Conservation (phyloP, 495 filamentous ascomycete genomes). For the Aspergillus sparsus region DNA sequence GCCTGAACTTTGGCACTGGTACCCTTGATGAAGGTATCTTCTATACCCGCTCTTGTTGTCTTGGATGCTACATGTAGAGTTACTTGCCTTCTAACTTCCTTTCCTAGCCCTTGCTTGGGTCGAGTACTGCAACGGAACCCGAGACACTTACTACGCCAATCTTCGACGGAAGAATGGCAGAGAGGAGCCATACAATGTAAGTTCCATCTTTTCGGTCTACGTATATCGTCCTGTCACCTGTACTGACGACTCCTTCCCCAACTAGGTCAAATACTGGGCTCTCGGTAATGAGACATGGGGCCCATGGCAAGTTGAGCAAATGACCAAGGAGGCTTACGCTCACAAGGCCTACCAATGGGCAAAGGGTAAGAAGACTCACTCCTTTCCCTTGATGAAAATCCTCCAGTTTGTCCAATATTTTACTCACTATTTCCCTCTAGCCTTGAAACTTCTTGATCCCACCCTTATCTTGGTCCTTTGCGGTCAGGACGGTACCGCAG, state of each 20-base stretch:
- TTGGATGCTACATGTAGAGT: not conserved
- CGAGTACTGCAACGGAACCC: slow-evolving; percentile 75
- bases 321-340: slow-evolving; percentile 73
- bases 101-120: slow-evolving; percentile 66
- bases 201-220: slow-evolving; percentile 5
- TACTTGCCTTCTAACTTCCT: not conserved
- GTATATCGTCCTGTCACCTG: not conserved
- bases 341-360: slow-evolving; percentile 78
- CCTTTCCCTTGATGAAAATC: not conserved
- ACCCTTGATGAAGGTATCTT: slow-evolving; percentile 67
- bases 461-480: slow-evolving; percentile 67
- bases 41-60: not conserved
- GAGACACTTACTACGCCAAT: slow-evolving; percentile 78
- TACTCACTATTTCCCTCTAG: slow-evolving; percentile 29
- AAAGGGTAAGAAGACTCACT: slow-evolving; percentile 46
- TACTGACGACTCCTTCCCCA: too few relatives aligned
- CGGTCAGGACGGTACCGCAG: slow-evolving; percentile 64
- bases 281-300: slow-evolving; percentile 77
- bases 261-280: slow-evolving; percentile 63
- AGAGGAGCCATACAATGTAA: slow-evolving; percentile 70
- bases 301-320: slow-evolving; percentile 78
- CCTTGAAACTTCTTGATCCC: slow-evolving; percentile 73
- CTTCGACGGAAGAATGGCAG: slow-evolving; percentile 70
- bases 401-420: not conserved
- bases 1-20: slow-evolving; percentile 72